phyloP scores from a whole-genome alignment of 371 early-diverging fungal genomes.

The Mucor mucedo region DNA sequence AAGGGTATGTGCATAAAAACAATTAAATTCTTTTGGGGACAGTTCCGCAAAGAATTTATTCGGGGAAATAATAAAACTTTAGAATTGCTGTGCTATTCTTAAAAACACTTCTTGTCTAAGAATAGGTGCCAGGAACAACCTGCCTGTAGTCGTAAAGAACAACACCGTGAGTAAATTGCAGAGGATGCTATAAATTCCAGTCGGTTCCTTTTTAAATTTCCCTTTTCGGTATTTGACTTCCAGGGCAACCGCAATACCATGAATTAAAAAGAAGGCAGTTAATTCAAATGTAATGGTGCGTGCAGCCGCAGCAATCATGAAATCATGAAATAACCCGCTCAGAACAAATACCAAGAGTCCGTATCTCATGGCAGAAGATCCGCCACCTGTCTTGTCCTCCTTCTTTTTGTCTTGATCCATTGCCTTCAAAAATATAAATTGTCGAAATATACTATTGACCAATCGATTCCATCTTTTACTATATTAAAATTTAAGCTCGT shows the following conservation, averaged over 20 bases:
- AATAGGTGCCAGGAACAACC: slow-evolving; percentile 22
- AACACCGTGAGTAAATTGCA: slow-evolving; percentile 14
- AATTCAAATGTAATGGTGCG: slow-evolving; percentile 23
- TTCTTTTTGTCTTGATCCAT: neutral
- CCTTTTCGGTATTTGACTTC: slow-evolving; percentile 11
- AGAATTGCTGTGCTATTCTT: slow-evolving; percentile 18
- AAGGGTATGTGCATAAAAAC: too few species aligned
- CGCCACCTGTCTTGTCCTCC: too few species aligned
- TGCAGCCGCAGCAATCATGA: slow-evolving; percentile 25
- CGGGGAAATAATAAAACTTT: neutral
- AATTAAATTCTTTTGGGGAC: neutral
- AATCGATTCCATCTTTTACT: slow-evolving; percentile 28
- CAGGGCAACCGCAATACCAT: slow-evolving; percentile 20
- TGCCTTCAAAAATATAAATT: slow-evolving; percentile 12
- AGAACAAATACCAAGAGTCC: slow-evolving; percentile 18
- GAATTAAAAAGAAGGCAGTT: slow-evolving; percentile 24
- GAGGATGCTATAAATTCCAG: neutral
- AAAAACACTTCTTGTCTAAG: slow-evolving; percentile 20
- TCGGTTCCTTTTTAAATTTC: slow-evolving; percentile 3
- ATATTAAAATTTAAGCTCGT: neutral
- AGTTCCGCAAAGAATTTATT: slow-evolving; percentile 1
- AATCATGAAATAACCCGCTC: slow-evolving; percentile 24
- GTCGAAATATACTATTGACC: slow-evolving; percentile 16
- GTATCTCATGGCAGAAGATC: neutral
- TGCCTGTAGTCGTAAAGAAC: slow-evolving; percentile 22